These are phyloP conservation scores for Starmerella powellii DNA, from an alignment of 805 yeast species.

Conservation along the genomic window DNA sequence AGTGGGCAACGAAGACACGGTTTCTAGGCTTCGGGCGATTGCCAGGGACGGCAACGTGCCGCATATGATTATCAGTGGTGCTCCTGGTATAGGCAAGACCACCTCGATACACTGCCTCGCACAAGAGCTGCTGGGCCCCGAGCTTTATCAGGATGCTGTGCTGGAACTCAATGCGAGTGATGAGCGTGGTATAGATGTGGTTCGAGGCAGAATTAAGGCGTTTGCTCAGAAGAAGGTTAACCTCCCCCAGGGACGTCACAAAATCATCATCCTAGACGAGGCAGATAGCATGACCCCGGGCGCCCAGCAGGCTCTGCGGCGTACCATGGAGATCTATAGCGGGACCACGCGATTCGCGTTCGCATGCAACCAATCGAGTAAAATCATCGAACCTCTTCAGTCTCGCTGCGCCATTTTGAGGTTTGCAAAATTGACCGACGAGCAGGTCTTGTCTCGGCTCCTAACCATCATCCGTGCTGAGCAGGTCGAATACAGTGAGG, in stretches of 20 bases:
- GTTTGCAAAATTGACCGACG: constrained; percentile 68
- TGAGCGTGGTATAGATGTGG: constrained; percentile 95
- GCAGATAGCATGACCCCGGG: constrained; percentile 97
- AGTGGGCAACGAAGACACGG: constrained; percentile 87
- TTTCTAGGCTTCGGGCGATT: constrained; percentile 68
- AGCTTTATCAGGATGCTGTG: constrained; percentile 64
- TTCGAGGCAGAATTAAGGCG: constrained; percentile 81
- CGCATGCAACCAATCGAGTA: constrained; percentile 89
- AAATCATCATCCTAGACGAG: constrained; percentile 85
- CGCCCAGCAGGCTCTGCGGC: constrained; percentile 85
- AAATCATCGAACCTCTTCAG: constrained; percentile 93
- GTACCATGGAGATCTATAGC: constrained; percentile 94
- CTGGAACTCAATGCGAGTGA: constrained; percentile 92
- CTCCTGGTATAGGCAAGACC: constrained; percentile 96
- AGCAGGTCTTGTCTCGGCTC: constrained; percentile 67
- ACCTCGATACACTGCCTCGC: constrained; percentile 89
- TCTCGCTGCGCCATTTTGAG: constrained; percentile 91
- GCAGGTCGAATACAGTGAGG: constrained; percentile 65
- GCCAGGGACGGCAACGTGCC: constrained; percentile 95
- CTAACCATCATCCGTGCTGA: constrained; percentile 60
- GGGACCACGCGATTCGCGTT: constrained; percentile 95
- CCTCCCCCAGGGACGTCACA: constrained; percentile 80
- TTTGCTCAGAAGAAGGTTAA: constrained; percentile 91
- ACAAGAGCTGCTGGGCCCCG: constrained; percentile 57
- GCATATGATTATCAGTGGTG: constrained; percentile 81